Conservation (phyloP, 352 stramenopile genomes). For the Elongisporangium anandrum region DNA sequence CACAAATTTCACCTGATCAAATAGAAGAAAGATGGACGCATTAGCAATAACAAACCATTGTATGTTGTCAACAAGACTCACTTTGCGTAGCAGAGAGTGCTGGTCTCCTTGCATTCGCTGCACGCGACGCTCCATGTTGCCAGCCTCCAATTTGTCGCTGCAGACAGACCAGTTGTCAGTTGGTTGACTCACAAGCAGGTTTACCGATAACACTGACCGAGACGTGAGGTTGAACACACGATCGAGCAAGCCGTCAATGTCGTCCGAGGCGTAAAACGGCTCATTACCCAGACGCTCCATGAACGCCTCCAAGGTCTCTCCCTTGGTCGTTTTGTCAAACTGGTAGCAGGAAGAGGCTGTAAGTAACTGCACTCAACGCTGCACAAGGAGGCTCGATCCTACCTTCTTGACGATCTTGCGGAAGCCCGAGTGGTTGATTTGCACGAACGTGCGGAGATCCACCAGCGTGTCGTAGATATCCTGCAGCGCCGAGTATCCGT, state of each 20-base stretch:
- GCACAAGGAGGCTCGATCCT: neutral
- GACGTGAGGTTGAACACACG: slow-evolving; percentile 76
- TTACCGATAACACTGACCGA: slow-evolving; percentile 7
- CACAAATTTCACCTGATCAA: slow-evolving; percentile 76
- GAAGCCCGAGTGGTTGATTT: slow-evolving; percentile 91
- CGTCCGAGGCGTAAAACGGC: slow-evolving; percentile 75
- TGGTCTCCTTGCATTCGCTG: slow-evolving; percentile 81
- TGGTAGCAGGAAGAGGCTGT: slow-evolving; percentile 13
- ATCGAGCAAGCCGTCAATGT: slow-evolving; percentile 76
- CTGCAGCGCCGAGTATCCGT: slow-evolving; percentile 78
- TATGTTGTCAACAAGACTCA: slow-evolving; percentile 15
- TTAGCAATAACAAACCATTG: neutral
- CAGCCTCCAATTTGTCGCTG: slow-evolving; percentile 81
- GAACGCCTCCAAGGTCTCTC: slow-evolving; percentile 60
- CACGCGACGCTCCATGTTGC: slow-evolving; percentile 84
- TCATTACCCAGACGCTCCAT: slow-evolving; percentile 78
- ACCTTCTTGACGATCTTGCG: slow-evolving; percentile 94
- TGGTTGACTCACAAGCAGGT: slow-evolving; percentile 1
- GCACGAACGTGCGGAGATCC: slow-evolving; percentile 86
- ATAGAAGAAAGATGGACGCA: too few species aligned
- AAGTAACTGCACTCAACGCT: neutral
- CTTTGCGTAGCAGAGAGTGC: slow-evolving; percentile 78
- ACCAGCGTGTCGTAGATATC: slow-evolving; percentile 89
- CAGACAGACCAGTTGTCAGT: slow-evolving; percentile 1
- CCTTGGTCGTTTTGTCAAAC: slow-evolving; percentile 90